Conservation (phyloP, 1,284 basidiomycete genomes). For the Cryptococcus depauperatus region DNA sequence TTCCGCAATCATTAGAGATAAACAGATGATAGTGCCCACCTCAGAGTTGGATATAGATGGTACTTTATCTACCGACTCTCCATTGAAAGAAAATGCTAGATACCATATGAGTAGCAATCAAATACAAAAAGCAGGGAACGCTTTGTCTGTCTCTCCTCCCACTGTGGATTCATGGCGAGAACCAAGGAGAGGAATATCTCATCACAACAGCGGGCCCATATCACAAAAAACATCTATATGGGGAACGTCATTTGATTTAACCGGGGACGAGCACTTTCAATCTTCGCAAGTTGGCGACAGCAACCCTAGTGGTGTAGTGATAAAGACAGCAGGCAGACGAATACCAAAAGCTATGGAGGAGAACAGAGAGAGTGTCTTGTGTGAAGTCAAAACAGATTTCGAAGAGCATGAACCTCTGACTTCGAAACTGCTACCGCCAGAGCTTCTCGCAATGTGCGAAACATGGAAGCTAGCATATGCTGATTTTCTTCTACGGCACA, state of each 20-base stretch:
- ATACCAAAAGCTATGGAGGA: slow-evolving; percentile 22
- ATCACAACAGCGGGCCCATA: slow-evolving; percentile 6
- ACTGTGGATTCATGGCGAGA: slow-evolving; percentile 6
- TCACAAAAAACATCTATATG: slow-evolving; percentile 23
- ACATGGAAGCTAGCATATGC: slow-evolving; percentile 54
- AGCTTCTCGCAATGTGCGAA: slow-evolving; percentile 26
- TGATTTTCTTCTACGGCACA: slow-evolving; percentile 64
- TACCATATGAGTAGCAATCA: slow-evolving; percentile 3
- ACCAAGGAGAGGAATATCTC: slow-evolving; percentile 9
- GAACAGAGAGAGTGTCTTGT: slow-evolving; percentile 8
- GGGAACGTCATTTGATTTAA: too few species aligned
- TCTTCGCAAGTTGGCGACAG: neutral
- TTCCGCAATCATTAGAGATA: slow-evolving; percentile 26
- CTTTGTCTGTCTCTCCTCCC: slow-evolving; percentile 11
- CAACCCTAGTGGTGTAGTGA: neutral
- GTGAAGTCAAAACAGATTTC: slow-evolving; percentile 8
- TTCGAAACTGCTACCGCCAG: slow-evolving; percentile 22
- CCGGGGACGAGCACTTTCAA: neutral
- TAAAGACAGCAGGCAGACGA: slow-evolving; percentile 9
- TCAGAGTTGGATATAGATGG: too few species aligned
- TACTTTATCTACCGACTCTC: too few species aligned
- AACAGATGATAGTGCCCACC: too few species aligned
- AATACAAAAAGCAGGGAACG: neutral
- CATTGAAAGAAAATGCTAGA: slow-evolving; percentile 6
- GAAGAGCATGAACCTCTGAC: slow-evolving; percentile 15